phyloP scores from a whole-genome alignment of 345 rosid species.

The Corymbia maculata region DNA sequence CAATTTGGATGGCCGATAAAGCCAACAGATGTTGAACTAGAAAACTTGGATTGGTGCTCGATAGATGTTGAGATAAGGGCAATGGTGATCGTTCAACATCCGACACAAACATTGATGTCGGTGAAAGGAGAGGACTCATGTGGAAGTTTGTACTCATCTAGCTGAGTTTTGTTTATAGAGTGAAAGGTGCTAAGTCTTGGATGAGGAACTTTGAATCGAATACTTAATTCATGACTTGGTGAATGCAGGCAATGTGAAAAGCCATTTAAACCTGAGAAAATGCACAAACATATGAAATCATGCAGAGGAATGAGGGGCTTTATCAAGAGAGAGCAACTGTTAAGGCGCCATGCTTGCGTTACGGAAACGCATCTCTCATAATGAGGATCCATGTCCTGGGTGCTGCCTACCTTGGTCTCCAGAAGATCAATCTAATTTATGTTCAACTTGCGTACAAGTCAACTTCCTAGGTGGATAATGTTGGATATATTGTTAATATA shows the following conservation, averaged over 20 bases:
- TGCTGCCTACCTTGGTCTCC: neutral
- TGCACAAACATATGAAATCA: conserved; percentile 66
- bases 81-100: neutral
- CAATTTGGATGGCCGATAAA: neutral
- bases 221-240: neutral
- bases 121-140: neutral
- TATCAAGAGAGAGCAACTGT: neutral
- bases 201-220: neutral
- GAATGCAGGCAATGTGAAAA: conserved; percentile 68
- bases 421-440: neutral
- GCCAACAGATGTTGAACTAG: neutral
- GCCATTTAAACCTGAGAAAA: conserved; percentile 61
- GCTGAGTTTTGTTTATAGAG: neutral
- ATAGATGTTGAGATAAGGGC: neutral
- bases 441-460: neutral
- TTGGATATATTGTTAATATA: too few species aligned
- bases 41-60: neutral
- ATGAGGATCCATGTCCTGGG: neutral
- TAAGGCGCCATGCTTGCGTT: neutral
- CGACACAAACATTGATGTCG: neutral
- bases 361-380: neutral
- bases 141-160: neutral
- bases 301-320: conserved; percentile 45
- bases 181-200: neutral
- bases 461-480: neutral